These are phyloP conservation scores for Sicyos edulis DNA, from an alignment of 306 rosid species.

Conservation along the genomic window DNA sequence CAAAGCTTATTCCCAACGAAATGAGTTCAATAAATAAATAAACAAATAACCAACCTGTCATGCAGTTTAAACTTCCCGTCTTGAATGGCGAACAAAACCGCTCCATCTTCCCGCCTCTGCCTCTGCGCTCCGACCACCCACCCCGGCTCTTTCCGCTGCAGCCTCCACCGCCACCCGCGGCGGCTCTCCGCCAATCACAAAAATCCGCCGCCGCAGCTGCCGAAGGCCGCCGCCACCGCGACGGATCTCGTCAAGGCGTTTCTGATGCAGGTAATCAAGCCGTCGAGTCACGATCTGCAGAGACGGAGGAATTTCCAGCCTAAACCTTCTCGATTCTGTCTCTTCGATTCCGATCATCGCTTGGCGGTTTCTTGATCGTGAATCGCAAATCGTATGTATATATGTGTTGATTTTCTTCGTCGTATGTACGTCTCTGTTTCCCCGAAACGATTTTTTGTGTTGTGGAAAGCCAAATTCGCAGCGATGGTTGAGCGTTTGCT, in stretches of 20 bases:
- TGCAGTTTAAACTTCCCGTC: neutral
- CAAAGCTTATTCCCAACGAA: neutral
- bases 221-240: conserved; percentile 11
- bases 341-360: neutral
- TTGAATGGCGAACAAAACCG: conserved; percentile 15
- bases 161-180: conserved; percentile 39
- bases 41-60: neutral
- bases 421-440: neutral
- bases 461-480: neutral
- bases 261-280: conserved; percentile 41
- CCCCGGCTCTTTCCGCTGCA: conserved; percentile 66
- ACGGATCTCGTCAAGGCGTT: conserved; percentile 32
- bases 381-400: neutral
- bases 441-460: neutral
- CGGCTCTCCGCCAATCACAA: neutral
- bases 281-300: conserved; percentile 36
- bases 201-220: neutral
- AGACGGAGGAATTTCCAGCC: conserved; percentile 50
- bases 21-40: too few relatives aligned
- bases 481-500: neutral
- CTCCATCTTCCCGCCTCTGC: conserved; percentile 34
- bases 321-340: conserved; percentile 40
- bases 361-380: conserved; percentile 10
- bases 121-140: conserved; percentile 58
- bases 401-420: neutral